phyloP scores from a whole-genome alignment of 495 filamentous ascomycete species.

The Annulohypoxylon maeteangense region DNA sequence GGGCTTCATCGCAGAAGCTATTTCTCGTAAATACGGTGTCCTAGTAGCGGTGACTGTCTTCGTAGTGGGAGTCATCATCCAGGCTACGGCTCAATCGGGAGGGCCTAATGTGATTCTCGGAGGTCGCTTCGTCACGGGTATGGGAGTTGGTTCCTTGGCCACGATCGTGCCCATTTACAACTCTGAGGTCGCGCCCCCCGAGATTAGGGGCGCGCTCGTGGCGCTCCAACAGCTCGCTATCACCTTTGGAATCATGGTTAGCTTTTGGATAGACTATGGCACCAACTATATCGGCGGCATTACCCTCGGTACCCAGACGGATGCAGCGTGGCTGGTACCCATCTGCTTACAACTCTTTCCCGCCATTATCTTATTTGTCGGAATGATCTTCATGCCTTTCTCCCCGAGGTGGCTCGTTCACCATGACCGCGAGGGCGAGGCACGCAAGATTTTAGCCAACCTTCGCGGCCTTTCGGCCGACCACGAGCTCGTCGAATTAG shows the following conservation, averaged over 20 bases:
- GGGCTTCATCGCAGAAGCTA: conserved; percentile 77
- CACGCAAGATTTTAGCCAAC: conserved; percentile 70
- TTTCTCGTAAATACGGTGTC: conserved; percentile 80
- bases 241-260: conserved; percentile 83
- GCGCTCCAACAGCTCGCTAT: conserved; percentile 84
- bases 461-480: conserved; percentile 70
- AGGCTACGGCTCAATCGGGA: conserved; percentile 67
- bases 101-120: conserved; percentile 72
- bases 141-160: conserved; percentile 76
- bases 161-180: conserved; percentile 78
- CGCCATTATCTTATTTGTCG: conserved; percentile 67
- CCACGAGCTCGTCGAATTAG: conserved; percentile 74
- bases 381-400: conserved; percentile 86
- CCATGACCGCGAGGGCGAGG: conserved; percentile 77
- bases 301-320: conserved; percentile 64
- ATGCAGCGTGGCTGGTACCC: conserved; percentile 76
- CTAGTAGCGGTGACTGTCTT: conserved; percentile 78
- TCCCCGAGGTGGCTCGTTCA: conserved; percentile 84
- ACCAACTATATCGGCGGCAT: conserved; percentile 84
- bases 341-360: conserved; percentile 71
- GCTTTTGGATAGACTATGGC: conserved; percentile 86
- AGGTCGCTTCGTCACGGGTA: conserved; percentile 81
- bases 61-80: conserved; percentile 79
- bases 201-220: conserved; percentile 75
- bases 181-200: conserved; percentile 70